phyloP scores from a whole-genome alignment of 2,329 filamentous ascomycete genomes.

The Cercospora beticola region DNA sequence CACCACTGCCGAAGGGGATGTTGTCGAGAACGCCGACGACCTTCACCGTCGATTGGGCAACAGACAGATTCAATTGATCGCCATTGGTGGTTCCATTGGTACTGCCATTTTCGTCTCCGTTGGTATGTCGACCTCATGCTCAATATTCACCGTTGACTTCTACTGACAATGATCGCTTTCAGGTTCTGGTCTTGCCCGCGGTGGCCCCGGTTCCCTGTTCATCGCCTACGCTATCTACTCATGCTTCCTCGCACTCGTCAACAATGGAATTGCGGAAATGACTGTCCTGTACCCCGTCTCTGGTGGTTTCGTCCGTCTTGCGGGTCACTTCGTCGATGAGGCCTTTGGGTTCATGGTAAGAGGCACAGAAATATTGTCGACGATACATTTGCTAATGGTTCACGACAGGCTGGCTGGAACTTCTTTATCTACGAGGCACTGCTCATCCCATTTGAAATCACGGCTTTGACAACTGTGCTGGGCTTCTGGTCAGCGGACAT shows the following conservation, averaged over 20 bases:
- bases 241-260: constrained; percentile 58
- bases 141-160: not conserved
- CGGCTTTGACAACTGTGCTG: constrained; percentile 45
- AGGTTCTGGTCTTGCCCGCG: constrained; percentile 49
- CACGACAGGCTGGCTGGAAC: constrained; percentile 40
- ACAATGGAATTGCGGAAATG: constrained; percentile 67
- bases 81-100: constrained; percentile 22
- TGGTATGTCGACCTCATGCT: constrained; percentile 37
- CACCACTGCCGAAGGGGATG: constrained; percentile 28
- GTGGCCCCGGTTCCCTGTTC: constrained; percentile 38
- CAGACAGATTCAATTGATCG: constrained; percentile 39
- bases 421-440: constrained; percentile 54
- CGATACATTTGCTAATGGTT: not conserved
- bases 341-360: constrained; percentile 55
- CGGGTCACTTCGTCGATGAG: constrained; percentile 66
- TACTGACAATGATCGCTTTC: not conserved
- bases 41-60: constrained; percentile 54
- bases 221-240: constrained; percentile 40
- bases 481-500: constrained; percentile 48
- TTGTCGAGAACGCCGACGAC: constrained; percentile 37
- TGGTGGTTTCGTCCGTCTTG: constrained; percentile 60
- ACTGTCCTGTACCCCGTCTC: constrained; percentile 24
- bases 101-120: constrained; percentile 47
- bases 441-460: constrained; percentile 55
- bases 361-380: not conserved